phyloP scores from a whole-genome alignment of 768 basidiomycete genomes.

The Mycena haematopus region DNA sequence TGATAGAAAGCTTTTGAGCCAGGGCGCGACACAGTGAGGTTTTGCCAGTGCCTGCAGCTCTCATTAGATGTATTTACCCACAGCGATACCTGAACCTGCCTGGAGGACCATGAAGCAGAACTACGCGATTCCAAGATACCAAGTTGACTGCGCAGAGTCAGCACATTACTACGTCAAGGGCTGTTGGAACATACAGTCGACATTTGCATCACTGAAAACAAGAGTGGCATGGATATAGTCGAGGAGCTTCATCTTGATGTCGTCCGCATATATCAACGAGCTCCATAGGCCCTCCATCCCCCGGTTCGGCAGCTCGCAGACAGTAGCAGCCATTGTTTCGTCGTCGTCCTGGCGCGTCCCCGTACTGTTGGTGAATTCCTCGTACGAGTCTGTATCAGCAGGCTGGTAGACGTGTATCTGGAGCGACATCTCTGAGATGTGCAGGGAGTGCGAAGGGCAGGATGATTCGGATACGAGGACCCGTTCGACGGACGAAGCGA shows the following conservation, averaged over 20 bases:
- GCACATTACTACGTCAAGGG: slow-evolving; percentile 1
- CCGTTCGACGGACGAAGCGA: slow-evolving; percentile 76
- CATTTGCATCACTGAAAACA: slow-evolving; percentile 86
- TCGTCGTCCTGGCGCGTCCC: slow-evolving; percentile 66
- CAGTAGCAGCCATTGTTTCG: slow-evolving; percentile 85
- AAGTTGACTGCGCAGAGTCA: slow-evolving; percentile 68
- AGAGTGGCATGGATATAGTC: slow-evolving; percentile 96
- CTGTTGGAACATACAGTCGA: slow-evolving; percentile 67
- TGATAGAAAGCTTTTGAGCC: slow-evolving; percentile 93
- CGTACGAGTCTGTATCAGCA: slow-evolving; percentile 66
- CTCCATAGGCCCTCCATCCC: slow-evolving; percentile 94
- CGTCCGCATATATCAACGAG: slow-evolving; percentile 81
- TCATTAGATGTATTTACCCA: too few species aligned
- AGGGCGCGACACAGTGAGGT: slow-evolving; percentile 94
- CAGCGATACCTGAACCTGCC: slow-evolving; percentile 35
- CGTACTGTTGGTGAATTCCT: slow-evolving; percentile 72
- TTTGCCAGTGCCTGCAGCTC: slow-evolving; percentile 76
- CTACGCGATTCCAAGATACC: slow-evolving; percentile 94
- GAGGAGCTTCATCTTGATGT: slow-evolving; percentile 87
- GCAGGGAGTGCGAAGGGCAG: slow-evolving; percentile 59
- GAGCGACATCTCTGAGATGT: slow-evolving; percentile 64
- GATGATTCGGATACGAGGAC: slow-evolving; percentile 77
- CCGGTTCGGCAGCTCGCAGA: slow-evolving; percentile 85
- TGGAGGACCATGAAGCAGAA: slow-evolving; percentile 94
- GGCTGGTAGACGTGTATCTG: slow-evolving; percentile 92